Base-by-base conservation (phyloP, 2,329 filamentous ascomycete genomes). In the Microsporum audouinii region DNA sequence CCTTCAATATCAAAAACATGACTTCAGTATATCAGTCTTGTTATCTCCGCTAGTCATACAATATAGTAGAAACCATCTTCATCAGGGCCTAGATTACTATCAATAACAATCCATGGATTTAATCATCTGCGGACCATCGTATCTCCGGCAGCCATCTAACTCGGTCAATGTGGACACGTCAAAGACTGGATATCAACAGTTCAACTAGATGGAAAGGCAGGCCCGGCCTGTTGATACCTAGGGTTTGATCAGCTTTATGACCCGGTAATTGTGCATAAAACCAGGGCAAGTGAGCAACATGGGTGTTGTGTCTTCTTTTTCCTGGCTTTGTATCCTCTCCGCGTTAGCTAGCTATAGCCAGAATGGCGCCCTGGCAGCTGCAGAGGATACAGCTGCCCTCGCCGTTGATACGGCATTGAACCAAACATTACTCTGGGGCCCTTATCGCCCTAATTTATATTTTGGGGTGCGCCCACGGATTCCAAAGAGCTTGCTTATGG, bases 391-490 rank as follows among this genome's bases (percentile, higher is more conserved):
- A n/a, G 31, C 51, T 36, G 23, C 68, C 61, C 71, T 72, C 63
- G 77, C 79, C 38, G 69, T 76, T 55, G 71, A 72, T 31, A 73
- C 69, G 68, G 77, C 79, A 29, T 82, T 78, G 67, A 96, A 97
- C 74, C 82, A 95, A 70, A 92, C 88, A 70, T 80, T 99, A 68
- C 80, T 97, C 78, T 99, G 94, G 94, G 94, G 94, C 0, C 90
- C 94, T 1, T 99, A 97, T 77, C 84, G 89, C 67, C 88, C 92
- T 0, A 96, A 96, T 70, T 76, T 97, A 51, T 97, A 96, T 75
- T 97, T 97, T 78, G 92, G 92, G 1, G 83, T 96, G 39, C 83
- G 89, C 23, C 89, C 92, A 53, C 83, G 91, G 62, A 80, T 92
- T 57, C 88, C 91, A 0, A 85, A 91, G 71, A 91, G 89, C 68